phyloP scores from a whole-genome alignment of 495 filamentous ascomycete genomes.

The Glarea lozoyensis region DNA sequence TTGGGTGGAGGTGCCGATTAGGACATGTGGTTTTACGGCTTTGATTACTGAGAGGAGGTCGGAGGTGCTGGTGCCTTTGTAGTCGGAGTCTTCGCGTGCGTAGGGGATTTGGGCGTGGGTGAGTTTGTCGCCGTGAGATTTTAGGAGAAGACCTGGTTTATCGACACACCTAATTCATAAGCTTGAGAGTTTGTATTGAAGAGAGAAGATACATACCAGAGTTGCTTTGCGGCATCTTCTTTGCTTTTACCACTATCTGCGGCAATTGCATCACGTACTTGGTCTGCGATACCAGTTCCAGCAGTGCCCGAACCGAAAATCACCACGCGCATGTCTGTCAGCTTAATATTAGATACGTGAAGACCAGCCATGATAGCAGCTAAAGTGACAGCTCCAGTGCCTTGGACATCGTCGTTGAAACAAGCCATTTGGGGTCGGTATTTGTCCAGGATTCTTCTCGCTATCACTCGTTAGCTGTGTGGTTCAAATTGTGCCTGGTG shows the following conservation, averaged over 20 bases:
- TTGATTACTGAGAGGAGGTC: conserved; percentile 60
- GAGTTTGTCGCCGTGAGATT: conserved; percentile 49
- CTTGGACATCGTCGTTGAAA: conserved; percentile 91
- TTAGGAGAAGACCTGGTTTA: conserved; percentile 67
- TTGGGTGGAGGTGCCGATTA: conserved; percentile 78
- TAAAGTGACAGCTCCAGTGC: conserved; percentile 79
- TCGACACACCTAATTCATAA: conserved; percentile 59
- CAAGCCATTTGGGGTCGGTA: conserved; percentile 66
- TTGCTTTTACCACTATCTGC: conserved; percentile 56
- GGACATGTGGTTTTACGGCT: conserved; percentile 66
- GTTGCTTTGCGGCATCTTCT: conserved; percentile 69
- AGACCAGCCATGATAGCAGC: conserved; percentile 70
- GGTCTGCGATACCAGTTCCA: conserved; percentile 81
- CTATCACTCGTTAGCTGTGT: conserved; percentile 21
- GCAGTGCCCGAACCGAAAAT: conserved; percentile 81
- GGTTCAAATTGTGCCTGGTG: background rate
- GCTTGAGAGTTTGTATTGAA: background rate
- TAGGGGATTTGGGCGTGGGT: conserved; percentile 58
- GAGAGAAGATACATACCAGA: conserved; percentile 48
- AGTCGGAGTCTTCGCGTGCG: conserved; percentile 56
- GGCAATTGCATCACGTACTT: conserved; percentile 70
- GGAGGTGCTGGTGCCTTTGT: conserved; percentile 42
- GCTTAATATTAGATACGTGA: conserved; percentile 55
- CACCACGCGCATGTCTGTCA: conserved; percentile 60
- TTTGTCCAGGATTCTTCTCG: conserved; percentile 59